Conservation (phyloP, 164 flowering plant genomes). For the Piper longum region DNA sequence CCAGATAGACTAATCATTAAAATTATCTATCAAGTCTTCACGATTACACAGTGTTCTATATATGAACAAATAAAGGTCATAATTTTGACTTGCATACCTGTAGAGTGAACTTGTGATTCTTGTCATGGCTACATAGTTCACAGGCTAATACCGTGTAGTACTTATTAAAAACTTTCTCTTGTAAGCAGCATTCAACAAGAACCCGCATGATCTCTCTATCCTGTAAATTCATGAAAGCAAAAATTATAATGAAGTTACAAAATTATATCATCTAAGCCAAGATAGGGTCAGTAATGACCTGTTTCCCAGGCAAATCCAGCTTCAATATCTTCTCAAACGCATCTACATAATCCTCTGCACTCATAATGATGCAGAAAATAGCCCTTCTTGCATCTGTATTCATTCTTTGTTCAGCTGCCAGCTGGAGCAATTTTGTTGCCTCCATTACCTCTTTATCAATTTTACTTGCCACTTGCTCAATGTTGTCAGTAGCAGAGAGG, state of each 20-base stretch:
- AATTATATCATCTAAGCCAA: background rate
- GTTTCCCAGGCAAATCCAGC: slow-evolving; percentile 76
- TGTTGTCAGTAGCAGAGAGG: slow-evolving; percentile 20
- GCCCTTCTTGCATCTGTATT: slow-evolving; percentile 83
- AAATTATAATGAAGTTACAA: background rate
- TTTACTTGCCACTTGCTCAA: slow-evolving; percentile 52
- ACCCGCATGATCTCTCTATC: slow-evolving; percentile 93
- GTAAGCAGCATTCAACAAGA: slow-evolving; percentile 81
- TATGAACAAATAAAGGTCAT: background rate
- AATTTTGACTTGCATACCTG: slow-evolving; percentile 35
- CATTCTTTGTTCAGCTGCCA: slow-evolving; percentile 89
- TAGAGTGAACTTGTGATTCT: slow-evolving; percentile 83
- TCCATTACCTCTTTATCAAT: slow-evolving; percentile 71
- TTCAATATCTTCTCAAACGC: slow-evolving; percentile 81
- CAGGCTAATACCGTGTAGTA: slow-evolving; percentile 77
- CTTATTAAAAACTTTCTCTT: slow-evolving; percentile 82
- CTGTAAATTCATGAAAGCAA: slow-evolving; percentile 23
- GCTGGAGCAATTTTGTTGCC: slow-evolving; percentile 74
- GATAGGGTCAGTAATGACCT: slow-evolving; percentile 28
- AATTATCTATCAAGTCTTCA: no score
- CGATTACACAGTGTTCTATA: background rate
- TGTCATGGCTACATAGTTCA: slow-evolving; percentile 82
- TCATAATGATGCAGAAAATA: slow-evolving; percentile 81
- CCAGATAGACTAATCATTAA: no score
- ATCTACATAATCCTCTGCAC: slow-evolving; percentile 77